phyloP scores from a whole-genome alignment of 2,329 filamentous ascomycete genomes.

The Ophiocordyceps camponoti-saundersi region DNA sequence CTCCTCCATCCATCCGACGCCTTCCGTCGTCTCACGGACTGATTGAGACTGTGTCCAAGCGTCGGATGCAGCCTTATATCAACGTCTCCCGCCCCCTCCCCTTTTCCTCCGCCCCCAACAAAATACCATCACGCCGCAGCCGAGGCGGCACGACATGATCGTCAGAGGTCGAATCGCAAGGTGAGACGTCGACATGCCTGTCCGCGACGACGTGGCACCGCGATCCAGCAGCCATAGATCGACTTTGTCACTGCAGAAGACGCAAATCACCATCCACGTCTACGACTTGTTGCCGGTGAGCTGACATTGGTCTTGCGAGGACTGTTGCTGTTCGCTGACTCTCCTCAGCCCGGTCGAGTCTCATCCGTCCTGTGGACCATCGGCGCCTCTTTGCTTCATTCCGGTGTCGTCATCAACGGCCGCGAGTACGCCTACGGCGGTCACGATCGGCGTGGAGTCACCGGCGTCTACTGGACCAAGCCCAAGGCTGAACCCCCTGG shows the following conservation, averaged over 20 bases:
- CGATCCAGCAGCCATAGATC: conserved; percentile 34
- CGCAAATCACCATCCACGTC: conserved; percentile 59
- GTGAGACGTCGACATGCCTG: conserved; percentile 8
- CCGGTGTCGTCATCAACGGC: conserved; percentile 65
- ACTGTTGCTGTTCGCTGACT: neutral
- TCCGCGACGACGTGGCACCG: conserved; percentile 9
- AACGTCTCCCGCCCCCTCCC: neutral
- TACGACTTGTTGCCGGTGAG: conserved; percentile 58
- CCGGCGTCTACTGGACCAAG: conserved; percentile 71
- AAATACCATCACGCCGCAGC: neutral
- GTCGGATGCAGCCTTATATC: too few species aligned
- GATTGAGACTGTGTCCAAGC: too few species aligned
- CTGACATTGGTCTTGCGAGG: too few species aligned
- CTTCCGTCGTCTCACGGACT: too few species aligned
- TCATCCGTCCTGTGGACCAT: conserved; percentile 65
- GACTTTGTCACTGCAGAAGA: conserved; percentile 53
- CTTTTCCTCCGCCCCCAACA: neutral
- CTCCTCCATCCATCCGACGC: neutral
- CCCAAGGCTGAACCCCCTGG: conserved; percentile 58
- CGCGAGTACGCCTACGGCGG: conserved; percentile 76
- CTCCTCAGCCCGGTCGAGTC: conserved; percentile 49
- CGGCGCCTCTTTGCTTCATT: conserved; percentile 63
- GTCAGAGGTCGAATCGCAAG: neutral
- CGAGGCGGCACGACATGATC: neutral
- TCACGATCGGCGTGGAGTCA: conserved; percentile 52